Base-by-base conservation (phyloP, 371 early-diverging fungal genomes). In the Mucor piriformis region DNA sequence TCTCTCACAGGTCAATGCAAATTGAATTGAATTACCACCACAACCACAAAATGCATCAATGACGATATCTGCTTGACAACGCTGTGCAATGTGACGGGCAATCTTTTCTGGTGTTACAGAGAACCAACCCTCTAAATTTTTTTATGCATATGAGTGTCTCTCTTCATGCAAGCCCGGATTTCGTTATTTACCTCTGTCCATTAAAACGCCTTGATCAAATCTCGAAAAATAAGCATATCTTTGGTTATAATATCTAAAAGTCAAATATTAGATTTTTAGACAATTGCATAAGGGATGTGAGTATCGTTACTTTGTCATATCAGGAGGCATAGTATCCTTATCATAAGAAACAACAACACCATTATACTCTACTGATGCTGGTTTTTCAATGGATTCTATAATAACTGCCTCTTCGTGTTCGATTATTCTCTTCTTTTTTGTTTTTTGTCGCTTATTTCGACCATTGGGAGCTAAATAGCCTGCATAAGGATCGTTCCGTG, bases 21-120 rank as follows among this genome's bases (percentile, higher is more conserved):
- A 96, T 73, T 97, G 95, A 53, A 98, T 97, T 7, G 96, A 66
- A 69, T 98, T 97, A 3, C 98, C 98, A 20, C 98, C 98, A 15
- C 90, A 93, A 0, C 98, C 98, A 70, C 95, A 95, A 65, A 94
- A 97, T 2, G 93, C 96, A 62, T 97, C 97, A 49, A 98, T 82
- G 12, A 97, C 82, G 23, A 88, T 69, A 57, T 87, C 79, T 25
- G 86, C 76, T 13, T 78, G 70, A 54, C 87, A 90, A 38, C 95
- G 84, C 44, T 78, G 58, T 0, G 97, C 96, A 18, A 93, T 89
- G 66, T 96, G 91, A 12, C 67, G 55, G 3, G 97, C 96, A 44
- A 98, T 89, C 42, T 75, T 70, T 60, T 98, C 98, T 0, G 97
- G 97, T 0, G 98, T 98, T 0, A 97, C 96, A 0, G 96, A 96